These are phyloP conservation scores for Rhypophila decipiens DNA, from an alignment of 495 filamentous ascomycete genomes.

Conservation along the genomic window DNA sequence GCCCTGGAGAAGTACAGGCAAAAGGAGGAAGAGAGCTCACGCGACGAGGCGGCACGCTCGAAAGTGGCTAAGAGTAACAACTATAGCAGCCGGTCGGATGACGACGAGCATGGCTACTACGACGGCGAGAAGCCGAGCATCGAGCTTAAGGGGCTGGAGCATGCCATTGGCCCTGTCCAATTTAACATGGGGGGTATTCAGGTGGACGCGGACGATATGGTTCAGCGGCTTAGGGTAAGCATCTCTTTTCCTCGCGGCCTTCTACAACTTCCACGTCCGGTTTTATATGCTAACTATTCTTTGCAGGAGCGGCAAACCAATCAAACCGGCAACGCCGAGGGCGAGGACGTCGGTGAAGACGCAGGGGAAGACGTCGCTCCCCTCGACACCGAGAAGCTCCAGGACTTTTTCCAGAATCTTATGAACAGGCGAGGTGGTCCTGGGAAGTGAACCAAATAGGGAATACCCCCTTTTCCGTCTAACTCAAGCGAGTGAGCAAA, in stretches of 20 bases:
- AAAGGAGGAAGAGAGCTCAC: conserved; percentile 55
- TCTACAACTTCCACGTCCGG: too few species aligned
- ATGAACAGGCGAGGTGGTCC: conserved; percentile 32
- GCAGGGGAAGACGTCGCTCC: conserved; percentile 24
- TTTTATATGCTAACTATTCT: not conserved
- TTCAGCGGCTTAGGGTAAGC: conserved; percentile 76
- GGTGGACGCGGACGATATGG: conserved; percentile 92
- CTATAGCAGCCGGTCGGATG: not conserved
- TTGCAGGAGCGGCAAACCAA: conserved; percentile 40
- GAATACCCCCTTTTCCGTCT: too few species aligned
- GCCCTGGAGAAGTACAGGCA: conserved; percentile 59
- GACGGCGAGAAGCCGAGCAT: not conserved
- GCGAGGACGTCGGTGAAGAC: conserved; percentile 14
- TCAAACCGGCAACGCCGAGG: conserved; percentile 24
- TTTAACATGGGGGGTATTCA: conserved; percentile 98
- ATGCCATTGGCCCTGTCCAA: conserved; percentile 91
- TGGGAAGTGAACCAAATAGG: conserved; percentile 11
- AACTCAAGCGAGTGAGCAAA: too few species aligned
- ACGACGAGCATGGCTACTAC: not conserved
- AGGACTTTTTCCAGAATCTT: conserved; percentile 43
- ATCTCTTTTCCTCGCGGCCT: not conserved
- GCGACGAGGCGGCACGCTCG: conserved; percentile 33
- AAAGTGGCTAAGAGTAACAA: conserved; percentile 33
- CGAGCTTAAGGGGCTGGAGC: conserved; percentile 66
- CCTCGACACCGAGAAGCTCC: conserved; percentile 42